Base-by-base conservation (phyloP, 768 basidiomycete species). In the Termitomyces titanicus region DNA sequence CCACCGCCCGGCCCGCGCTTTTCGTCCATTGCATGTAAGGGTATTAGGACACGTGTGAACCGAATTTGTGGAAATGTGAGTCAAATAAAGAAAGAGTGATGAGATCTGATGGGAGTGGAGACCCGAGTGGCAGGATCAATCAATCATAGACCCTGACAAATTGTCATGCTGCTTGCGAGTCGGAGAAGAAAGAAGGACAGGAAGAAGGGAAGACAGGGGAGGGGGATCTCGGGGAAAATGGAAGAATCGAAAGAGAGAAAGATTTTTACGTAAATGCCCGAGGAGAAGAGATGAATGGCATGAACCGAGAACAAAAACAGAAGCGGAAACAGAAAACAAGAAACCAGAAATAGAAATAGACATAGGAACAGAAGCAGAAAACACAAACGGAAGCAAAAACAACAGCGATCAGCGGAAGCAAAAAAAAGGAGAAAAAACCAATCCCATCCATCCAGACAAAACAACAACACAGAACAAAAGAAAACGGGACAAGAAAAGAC, bases 61-160 rank as follows among this genome's bases (percentile, higher is more conserved):
- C n/a, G n/a, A n/a, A n/a, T n/a, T n/a, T n/a, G n/a, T 27, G 44
- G 38, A 18, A 5, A 39, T 18, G 15, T n/a, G 3, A 47, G 46
- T 22, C 46, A 47, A 34, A 47, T 47, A 31, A 47, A 35, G 17
- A n/a, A 47, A 18, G 18, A 17, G 17, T 9, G 25, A 37, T 43
- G n/a, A 44, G 40, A 39, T 50, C 25, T 56, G 55, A 51, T 51
- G 42, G 11, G 31, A 33, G 22, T 24, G 9, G 20, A 20, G 12
- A 13, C 29, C 53, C 47, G 54, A 20, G 6, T 57, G 55, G 50
- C 55, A 46, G 55, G 59, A 66, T 64, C 61, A 58, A 66, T 64
- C 61, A 58, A 56, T 51, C 51, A 55, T 46, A 38, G 46, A 43
- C 43, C 54, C 24, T 42, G 33, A 37, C 44, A 34, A 22, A 24